A percentile compares a stretch with the other conserved stretches of the same genome.
These are phyloP conservation scores for Massarina eburnea DNA, from an alignment of 2,329 filamentous ascomycete species.

Conservation along the genomic window DNA sequence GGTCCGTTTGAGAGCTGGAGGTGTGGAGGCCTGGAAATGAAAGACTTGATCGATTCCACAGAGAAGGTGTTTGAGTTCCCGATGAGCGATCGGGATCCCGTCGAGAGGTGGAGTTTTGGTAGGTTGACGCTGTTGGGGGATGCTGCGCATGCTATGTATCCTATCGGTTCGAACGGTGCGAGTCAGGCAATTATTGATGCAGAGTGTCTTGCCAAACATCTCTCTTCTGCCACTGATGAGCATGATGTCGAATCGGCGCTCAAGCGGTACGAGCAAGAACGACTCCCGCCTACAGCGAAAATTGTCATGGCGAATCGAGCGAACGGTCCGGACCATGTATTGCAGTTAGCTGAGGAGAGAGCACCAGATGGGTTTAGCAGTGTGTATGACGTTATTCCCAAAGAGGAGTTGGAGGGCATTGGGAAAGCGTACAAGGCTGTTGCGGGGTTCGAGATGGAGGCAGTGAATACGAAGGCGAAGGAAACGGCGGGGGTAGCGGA, in stretches of 20 bases:
- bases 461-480: conserved; percentile 45
- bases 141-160: conserved; percentile 48
- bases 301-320: conserved; percentile 52
- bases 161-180: conserved; percentile 49
- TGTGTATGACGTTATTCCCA: conserved; percentile 46
- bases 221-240: conserved; percentile 22
- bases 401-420: conserved; percentile 45
- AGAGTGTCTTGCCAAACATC: conserved; percentile 40
- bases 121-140: conserved; percentile 45
- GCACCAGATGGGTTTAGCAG: conserved; percentile 44
- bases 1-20: conserved; percentile 46
- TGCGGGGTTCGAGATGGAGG: conserved; percentile 51
- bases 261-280: conserved; percentile 42
- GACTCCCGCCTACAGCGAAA: conserved; percentile 48
- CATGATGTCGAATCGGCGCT: conserved; percentile 37
- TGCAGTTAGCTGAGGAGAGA: conserved; percentile 49
- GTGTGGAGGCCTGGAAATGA: conserved; percentile 48
- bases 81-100: conserved; percentile 50
- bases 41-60: conserved; percentile 46
- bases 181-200: conserved; percentile 51
- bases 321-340: conserved; percentile 51
- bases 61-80: conserved; percentile 50
- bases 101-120: conserved; percentile 43
- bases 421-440: conserved; percentile 43
- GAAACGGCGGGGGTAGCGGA: conserved; percentile 34